Evolutionary conservation across 331 rosid species (phyloP).

Genomic region (Dryas integrifolia): DNA sequence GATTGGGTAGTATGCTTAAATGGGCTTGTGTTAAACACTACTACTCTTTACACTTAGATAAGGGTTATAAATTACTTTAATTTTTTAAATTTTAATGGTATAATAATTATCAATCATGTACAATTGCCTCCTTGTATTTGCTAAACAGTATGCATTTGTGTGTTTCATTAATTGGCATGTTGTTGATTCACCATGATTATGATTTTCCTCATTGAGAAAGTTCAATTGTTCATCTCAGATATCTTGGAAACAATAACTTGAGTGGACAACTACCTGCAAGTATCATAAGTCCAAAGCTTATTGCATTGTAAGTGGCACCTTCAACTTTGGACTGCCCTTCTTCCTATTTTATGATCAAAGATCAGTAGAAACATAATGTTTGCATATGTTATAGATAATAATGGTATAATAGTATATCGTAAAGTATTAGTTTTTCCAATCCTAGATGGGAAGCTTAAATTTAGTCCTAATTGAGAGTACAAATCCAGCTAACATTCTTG

Average conservation of each 20-base stretch:
- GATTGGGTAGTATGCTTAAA: too few relatives aligned
- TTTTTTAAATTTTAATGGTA: too few relatives aligned
- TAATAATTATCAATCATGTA: too few relatives aligned
- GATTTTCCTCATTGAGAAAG: background rate
- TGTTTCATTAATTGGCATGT: background rate
- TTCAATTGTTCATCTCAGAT: constrained; percentile 24
- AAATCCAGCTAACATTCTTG: background rate
- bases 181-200: background rate
- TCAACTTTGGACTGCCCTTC: constrained; percentile 14
- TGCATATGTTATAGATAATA: background rate
- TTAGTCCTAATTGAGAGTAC: background rate
- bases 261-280: constrained; percentile 31
- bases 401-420: background rate
- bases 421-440: too few relatives aligned
- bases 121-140: background rate
- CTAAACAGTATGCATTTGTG: background rate
- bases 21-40: too few relatives aligned
- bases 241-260: constrained; percentile 37
- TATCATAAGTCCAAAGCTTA: constrained; percentile 27
- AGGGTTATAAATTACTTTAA: too few relatives aligned
- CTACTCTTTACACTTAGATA: too few relatives aligned
- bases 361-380: background rate
- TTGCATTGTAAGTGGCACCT: constrained; percentile 34
- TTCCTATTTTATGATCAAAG: background rate
- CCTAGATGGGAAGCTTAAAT: background rate